These are phyloP conservation scores for Diutina catenulata DNA, from an alignment of 1,139 yeast genomes.

Conservation along the genomic window DNA sequence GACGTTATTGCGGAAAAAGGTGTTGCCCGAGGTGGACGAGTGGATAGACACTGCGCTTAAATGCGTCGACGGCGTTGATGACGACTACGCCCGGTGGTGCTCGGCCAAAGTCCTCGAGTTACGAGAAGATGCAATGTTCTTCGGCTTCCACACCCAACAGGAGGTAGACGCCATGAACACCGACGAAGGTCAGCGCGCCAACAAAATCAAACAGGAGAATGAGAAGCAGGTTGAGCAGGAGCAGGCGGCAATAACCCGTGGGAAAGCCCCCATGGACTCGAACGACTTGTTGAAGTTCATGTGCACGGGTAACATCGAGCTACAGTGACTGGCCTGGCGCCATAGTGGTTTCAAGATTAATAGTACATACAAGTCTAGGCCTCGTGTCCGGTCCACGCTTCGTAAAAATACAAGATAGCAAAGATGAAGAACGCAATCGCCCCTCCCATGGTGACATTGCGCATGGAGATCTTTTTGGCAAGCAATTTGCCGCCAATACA, in stretches of 20 bases:
- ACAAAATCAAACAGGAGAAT: slow-evolving; percentile 18
- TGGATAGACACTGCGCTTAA: slow-evolving; percentile 59
- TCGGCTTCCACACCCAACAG: slow-evolving; percentile 45
- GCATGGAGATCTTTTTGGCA: slow-evolving; percentile 82
- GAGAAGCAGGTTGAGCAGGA: slow-evolving; percentile 18
- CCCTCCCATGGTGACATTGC: slow-evolving; percentile 87
- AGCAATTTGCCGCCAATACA: slow-evolving; percentile 85
- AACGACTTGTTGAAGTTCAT: slow-evolving; percentile 29
- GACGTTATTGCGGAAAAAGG: slow-evolving; percentile 75
- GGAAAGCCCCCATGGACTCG: slow-evolving; percentile 23
- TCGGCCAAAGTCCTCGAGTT: slow-evolving; percentile 37
- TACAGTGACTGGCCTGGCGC: no score
- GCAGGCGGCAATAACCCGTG: slow-evolving; percentile 20
- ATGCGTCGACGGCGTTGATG: slow-evolving; percentile 28
- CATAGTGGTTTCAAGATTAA: no score
- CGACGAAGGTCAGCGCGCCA: slow-evolving; percentile 36
- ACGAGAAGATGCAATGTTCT: slow-evolving; percentile 46
- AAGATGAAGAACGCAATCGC: slow-evolving; percentile 76
- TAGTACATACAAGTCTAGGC: no score
- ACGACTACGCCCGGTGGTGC: slow-evolving; percentile 56
- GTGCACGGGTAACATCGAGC: no score
- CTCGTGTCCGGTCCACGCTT: slow-evolving; percentile 24
- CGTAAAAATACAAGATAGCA: slow-evolving; percentile 68
- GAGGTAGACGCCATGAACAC: slow-evolving; percentile 28
- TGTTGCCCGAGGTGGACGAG: slow-evolving; percentile 78